Conservation (phyloP, 176 grass and related monocot species). For the Rhynchospora pubera region DNA sequence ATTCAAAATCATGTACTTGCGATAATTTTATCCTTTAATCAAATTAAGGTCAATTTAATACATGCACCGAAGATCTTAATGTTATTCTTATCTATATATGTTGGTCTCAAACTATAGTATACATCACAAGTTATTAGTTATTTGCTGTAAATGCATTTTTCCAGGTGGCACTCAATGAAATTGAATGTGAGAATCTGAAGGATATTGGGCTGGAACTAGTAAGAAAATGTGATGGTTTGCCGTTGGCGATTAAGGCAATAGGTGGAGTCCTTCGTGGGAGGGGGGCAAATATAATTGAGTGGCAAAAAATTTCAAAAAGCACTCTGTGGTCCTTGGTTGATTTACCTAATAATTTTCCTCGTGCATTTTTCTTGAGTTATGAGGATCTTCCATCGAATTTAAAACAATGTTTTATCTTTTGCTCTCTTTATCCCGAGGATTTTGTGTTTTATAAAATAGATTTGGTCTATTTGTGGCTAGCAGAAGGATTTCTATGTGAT, state of each 20-base stretch:
- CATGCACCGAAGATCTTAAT: no score
- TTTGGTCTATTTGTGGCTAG: conserved; percentile 23
- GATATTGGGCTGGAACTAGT: conserved; percentile 28
- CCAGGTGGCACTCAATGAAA: neutral
- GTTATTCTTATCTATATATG: no score
- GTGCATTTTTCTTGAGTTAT: conserved; percentile 41
- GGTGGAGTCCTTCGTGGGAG: conserved; percentile 13
- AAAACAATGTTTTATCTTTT: conserved; percentile 45
- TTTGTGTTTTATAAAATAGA: neutral
- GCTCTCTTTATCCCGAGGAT: conserved; percentile 28
- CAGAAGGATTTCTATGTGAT: conserved; percentile 32
- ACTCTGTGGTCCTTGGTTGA: conserved; percentile 22
- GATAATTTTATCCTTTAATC: no score
- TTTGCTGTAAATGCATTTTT: neutral
- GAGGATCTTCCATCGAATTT: conserved; percentile 25
- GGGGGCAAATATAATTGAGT: neutral
- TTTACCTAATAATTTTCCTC: conserved; percentile 8
- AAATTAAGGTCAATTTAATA: no score
- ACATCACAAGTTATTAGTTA: no score
- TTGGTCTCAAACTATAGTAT: no score
- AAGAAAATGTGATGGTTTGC: conserved; percentile 31
- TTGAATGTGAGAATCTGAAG: neutral
- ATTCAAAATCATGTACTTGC: no score
- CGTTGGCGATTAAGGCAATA: conserved; percentile 31
- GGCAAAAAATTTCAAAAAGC: conserved; percentile 5